Conservation (phyloP, 805 yeast species). For the Teunomyces barrocoloradensis region DNA sequence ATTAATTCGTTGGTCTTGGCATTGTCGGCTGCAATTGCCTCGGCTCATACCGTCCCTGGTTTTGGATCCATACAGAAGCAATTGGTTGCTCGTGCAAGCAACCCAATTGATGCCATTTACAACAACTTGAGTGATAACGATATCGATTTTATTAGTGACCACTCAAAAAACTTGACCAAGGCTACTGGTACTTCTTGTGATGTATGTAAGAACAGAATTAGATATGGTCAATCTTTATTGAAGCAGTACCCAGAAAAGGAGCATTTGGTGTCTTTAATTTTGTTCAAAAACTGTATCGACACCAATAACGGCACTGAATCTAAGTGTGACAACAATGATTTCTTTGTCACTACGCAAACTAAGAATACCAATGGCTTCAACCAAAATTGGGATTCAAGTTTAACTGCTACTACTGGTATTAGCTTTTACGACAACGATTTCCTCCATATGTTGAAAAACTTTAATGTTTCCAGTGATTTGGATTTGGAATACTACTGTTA, state of each 20-base stretch:
- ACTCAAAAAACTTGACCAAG: conserved; percentile 25
- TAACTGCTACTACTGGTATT: conserved; percentile 24
- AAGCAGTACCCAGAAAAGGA: conserved; percentile 28
- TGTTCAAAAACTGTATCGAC: conserved; percentile 34
- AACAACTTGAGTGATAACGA: conserved; percentile 22
- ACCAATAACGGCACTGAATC: conserved; percentile 26
- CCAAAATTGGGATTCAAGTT: conserved; percentile 20
- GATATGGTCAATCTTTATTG: conserved; percentile 26
- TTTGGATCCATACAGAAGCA: conserved; percentile 23
- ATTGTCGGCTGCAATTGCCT: conserved; percentile 2
- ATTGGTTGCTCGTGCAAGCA: conserved; percentile 16
- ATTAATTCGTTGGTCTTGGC: background rate
- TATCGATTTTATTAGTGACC: conserved; percentile 26
- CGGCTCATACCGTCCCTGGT: conserved; percentile 24
- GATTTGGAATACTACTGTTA: conserved; percentile 55
- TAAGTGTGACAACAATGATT: conserved; percentile 35
- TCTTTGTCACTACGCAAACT: conserved; percentile 34
- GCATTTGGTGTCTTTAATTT: conserved; percentile 34
- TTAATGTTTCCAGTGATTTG: conserved; percentile 36
- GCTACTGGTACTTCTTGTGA: conserved; percentile 35
- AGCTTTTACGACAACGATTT: conserved; percentile 40
- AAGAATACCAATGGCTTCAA: conserved; percentile 9
- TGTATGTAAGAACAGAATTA: conserved; percentile 34
- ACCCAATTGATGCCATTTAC: conserved; percentile 26
- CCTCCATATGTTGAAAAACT: conserved; percentile 32